Evolutionary conservation across 2,329 filamentous ascomycete species (phyloP).

Genomic region (Trichoderma sp.): DNA sequence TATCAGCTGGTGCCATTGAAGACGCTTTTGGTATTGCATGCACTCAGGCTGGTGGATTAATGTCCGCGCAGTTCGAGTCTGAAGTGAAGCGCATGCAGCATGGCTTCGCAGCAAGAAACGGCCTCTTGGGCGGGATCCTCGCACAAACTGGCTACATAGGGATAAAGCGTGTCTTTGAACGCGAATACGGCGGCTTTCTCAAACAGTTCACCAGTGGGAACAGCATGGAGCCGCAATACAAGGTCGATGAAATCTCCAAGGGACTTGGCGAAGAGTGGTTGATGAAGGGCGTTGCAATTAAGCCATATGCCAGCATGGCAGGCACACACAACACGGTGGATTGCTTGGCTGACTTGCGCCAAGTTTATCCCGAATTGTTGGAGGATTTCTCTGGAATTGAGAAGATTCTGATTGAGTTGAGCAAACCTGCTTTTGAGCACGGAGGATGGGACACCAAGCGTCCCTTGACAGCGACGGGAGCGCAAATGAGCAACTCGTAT

Average conservation of each 20-base stretch:
- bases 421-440: slow-evolving; percentile 32
- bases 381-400: slow-evolving; percentile 27
- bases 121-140: slow-evolving; percentile 39
- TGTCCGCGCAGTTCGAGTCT: slow-evolving; percentile 43
- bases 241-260: slow-evolving; percentile 27
- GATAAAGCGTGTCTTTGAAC: slow-evolving; percentile 41
- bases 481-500: slow-evolving; percentile 40
- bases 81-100: slow-evolving; percentile 46
- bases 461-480: slow-evolving; percentile 36
- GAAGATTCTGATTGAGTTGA: slow-evolving; percentile 31
- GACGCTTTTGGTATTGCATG: slow-evolving; percentile 39
- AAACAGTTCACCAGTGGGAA: slow-evolving; percentile 34
- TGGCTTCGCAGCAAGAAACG: slow-evolving; percentile 43
- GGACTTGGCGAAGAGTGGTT: slow-evolving; percentile 38
- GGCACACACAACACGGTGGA: slow-evolving; percentile 37
- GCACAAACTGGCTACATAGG: slow-evolving; percentile 39
- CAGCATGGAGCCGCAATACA: slow-evolving; percentile 3
- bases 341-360: slow-evolving; percentile 32
- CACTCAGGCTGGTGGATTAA: slow-evolving; percentile 39
- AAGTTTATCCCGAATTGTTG: slow-evolving; percentile 26
- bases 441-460: slow-evolving; percentile 36
- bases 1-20: slow-evolving; percentile 31
- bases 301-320: slow-evolving; percentile 38
- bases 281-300: slow-evolving; percentile 34
- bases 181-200: slow-evolving; percentile 42